Percentiles rank a stretch among this genome's conserved stretches.
Conservation (phyloP, 2,329 filamentous ascomycete genomes). For the Xylaria hypoxylon region DNA sequence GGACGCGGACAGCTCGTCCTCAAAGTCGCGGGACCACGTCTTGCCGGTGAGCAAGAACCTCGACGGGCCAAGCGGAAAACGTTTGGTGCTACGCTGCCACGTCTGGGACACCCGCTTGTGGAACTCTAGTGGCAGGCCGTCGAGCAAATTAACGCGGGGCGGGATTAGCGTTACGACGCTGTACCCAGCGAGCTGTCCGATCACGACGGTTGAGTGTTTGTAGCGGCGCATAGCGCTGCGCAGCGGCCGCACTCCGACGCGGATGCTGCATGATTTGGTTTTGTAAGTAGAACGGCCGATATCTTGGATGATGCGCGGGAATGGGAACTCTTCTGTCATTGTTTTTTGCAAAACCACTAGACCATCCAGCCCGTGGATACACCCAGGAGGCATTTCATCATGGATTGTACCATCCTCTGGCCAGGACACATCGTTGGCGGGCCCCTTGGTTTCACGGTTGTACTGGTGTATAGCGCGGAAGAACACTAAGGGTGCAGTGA, state of each 20-base stretch:
- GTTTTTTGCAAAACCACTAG: constrained; percentile 25
- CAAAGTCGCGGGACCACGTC: constrained; percentile 31
- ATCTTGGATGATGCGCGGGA: constrained; percentile 29
- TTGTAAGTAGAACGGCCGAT: constrained; percentile 30
- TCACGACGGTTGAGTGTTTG: constrained; percentile 23
- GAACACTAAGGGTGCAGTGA: constrained; percentile 35
- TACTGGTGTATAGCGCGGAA: constrained; percentile 36
- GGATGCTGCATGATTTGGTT: constrained; percentile 34
- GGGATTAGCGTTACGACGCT: constrained; percentile 33
- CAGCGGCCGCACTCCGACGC: constrained; percentile 33
- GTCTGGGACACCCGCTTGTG: constrained; percentile 10
- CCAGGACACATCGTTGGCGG: too few relatives aligned
- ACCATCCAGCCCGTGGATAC: constrained; percentile 24
- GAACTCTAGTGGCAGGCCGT: constrained; percentile 22
- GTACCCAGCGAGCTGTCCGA: constrained; percentile 38
- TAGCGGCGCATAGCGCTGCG: constrained; percentile 29
- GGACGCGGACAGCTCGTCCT: constrained; percentile 26
- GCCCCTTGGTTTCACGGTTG: constrained; percentile 15
- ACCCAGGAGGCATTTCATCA: neutral
- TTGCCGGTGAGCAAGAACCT: constrained; percentile 3
- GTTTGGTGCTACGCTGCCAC: neutral
- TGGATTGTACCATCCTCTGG: neutral
- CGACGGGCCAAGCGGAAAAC: neutral
- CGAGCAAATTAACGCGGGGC: constrained; percentile 19
- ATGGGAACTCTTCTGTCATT: constrained; percentile 38